Base-by-base conservation (phyloP, 768 basidiomycete species). In the Chalciporus piperatus region DNA sequence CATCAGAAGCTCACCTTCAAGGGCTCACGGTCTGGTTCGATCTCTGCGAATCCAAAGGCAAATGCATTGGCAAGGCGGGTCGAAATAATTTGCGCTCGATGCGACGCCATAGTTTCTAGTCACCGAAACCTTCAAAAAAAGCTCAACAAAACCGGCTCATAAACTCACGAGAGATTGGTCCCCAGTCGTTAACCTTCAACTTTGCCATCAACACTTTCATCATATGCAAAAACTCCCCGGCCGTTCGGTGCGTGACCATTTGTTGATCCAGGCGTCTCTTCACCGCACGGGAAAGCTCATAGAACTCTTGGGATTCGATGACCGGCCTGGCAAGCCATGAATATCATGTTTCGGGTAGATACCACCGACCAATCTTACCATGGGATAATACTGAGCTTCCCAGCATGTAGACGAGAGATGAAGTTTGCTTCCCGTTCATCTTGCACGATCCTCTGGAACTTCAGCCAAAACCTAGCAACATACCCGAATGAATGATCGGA, bases 171-270 rank as follows among this genome's bases (percentile, higher is more conserved):
- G 83, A 83, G 45, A 84, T 68, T 0, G 83, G 72, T 14, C 81
- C 80, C 83, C 84, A 85, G 53, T 85, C 84, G 32, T 83, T 83
- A 2, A 80, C 83, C 74, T 84, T 85, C 37, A 85, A 58, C 51
- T 85, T 85, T 4, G 83, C 83, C 83, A 85, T 85, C 41, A 85
- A 54, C 0, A 80, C 81, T 62, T 85, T 85, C 60, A 85, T 67
- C 3, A 75, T 71, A 35, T 77, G 75, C 6, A 84, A 65, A 56
- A 85, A 85, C 50, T 79, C 74, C 16, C 77, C 78, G 0, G 79
- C 83, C 0, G 74, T 69, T 0, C 61, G 65, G 57, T 84, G 82
- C 0, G 82, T 80, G 1, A 76, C 48, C 3, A 58, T 51, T 51
- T 83, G 81, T 41, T 70, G 67, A 52, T 84, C 78, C 6, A 85